A percentile compares a stretch with the other conserved stretches of the same genome.
Conservation (phyloP, 192 early-diverging fungal species). For the Lunasporangiospora selenospora region DNA sequence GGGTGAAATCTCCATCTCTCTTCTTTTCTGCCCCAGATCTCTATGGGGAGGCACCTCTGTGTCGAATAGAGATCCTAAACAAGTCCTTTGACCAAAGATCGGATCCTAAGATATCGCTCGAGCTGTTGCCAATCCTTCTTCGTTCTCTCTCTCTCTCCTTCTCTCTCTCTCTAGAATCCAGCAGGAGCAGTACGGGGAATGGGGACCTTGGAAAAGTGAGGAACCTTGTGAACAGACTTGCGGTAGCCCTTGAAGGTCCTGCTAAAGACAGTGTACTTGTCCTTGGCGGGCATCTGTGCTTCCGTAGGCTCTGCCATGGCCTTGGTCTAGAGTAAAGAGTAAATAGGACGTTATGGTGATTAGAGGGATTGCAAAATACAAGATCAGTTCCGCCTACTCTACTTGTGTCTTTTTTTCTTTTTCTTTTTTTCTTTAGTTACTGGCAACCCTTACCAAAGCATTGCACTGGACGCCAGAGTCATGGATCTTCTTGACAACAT, state of each 20-base stretch:
- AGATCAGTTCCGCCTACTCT: constrained; percentile 6
- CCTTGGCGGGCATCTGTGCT: constrained; percentile 73
- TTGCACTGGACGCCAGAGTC: constrained; percentile 78
- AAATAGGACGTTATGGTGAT: neutral
- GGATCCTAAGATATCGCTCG: too few species aligned
- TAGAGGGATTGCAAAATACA: neutral
- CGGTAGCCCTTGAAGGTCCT: constrained; percentile 71
- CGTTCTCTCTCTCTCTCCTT: too few species aligned
- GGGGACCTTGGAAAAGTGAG: constrained; percentile 84
- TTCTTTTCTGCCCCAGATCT: too few species aligned
- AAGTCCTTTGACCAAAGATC: too few species aligned
- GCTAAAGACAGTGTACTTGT: constrained; percentile 87
- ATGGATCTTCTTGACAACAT: constrained; percentile 71
- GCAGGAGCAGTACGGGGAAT: constrained; percentile 71
- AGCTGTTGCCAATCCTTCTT: too few species aligned
- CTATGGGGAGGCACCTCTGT: too few species aligned
- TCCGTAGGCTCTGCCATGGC: constrained; percentile 71
- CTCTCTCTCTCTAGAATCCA: constrained; percentile 78
- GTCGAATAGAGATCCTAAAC: too few species aligned
- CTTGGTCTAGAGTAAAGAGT: constrained; percentile 33
- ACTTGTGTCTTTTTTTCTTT: neutral
- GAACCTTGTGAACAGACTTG: constrained; percentile 86
- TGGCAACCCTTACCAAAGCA: constrained; percentile 59
- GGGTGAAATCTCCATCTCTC: too few species aligned
- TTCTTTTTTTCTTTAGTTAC: neutral